phyloP scores from a whole-genome alignment of 2,329 filamentous ascomycete species.

The Knoxdaviesia proteae region DNA sequence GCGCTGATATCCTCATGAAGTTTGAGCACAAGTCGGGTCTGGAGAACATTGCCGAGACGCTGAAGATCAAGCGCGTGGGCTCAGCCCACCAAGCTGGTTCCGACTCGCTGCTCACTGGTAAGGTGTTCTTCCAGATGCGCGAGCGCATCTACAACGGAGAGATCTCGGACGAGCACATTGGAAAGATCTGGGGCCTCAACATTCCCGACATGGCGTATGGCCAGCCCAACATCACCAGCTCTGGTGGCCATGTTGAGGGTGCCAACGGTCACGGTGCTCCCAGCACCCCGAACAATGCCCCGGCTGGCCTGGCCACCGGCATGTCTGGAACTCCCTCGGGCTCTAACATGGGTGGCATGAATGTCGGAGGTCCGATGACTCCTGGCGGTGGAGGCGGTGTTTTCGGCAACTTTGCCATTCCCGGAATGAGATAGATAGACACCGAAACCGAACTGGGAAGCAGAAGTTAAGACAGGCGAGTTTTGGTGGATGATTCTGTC shows the following conservation, averaged over 20 bases:
- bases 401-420: constrained; percentile 52
- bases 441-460: background rate
- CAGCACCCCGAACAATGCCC: constrained; percentile 49
- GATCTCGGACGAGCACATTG: constrained; percentile 62
- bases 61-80: constrained; percentile 77
- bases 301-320: constrained; percentile 20
- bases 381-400: constrained; percentile 55
- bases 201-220: constrained; percentile 30
- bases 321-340: constrained; percentile 17
- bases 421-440: constrained; percentile 13
- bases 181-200: constrained; percentile 85
- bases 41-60: constrained; percentile 80
- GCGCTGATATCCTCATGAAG: constrained; percentile 56
- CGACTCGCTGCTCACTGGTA: constrained; percentile 80
- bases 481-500: background rate
- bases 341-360: constrained; percentile 31
- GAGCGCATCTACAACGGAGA: constrained; percentile 71
- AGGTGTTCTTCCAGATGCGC: constrained; percentile 85
- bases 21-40: constrained; percentile 81
- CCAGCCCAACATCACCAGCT: constrained; percentile 1
- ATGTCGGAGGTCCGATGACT: constrained; percentile 48
- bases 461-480: background rate
- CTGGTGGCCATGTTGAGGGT: constrained; percentile 17
- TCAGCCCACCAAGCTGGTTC: constrained; percentile 82
- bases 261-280: constrained; percentile 20